A percentile compares a stretch with the other conserved stretches of the same genome.
These are phyloP conservation scores for Pichia rugopelliculosa DNA, from an alignment of 805 yeast genomes.

Conservation along the genomic window DNA sequence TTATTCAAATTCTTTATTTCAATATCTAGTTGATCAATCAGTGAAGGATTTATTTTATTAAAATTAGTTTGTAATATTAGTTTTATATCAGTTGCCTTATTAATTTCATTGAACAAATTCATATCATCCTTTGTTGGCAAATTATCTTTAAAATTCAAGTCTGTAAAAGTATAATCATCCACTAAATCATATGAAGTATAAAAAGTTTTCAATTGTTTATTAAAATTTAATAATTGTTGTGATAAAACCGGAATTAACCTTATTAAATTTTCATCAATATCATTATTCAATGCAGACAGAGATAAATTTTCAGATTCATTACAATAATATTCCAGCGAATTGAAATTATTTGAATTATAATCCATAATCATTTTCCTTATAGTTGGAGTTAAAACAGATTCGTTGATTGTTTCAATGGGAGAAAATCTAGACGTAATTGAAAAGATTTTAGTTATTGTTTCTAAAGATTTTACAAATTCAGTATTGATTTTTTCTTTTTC, in stretches of 20 bases:
- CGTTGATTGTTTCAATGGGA: slow-evolving; percentile 13
- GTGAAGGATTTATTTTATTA: slow-evolving; percentile 19
- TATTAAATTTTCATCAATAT: slow-evolving; percentile 19
- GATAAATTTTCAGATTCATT: slow-evolving; percentile 14
- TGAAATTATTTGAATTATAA: slow-evolving; percentile 14
- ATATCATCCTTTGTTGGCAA: slow-evolving; percentile 25
- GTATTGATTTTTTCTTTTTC: slow-evolving; percentile 15
- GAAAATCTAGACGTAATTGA: slow-evolving; percentile 12
- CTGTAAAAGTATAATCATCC: slow-evolving; percentile 14
- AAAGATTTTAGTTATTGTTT: slow-evolving; percentile 21
- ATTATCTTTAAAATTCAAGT: slow-evolving; percentile 12
- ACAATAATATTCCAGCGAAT: slow-evolving; percentile 17
- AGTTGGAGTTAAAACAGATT: slow-evolving; percentile 13
- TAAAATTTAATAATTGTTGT: slow-evolving; percentile 19
- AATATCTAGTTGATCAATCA: slow-evolving; percentile 20
- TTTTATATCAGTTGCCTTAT: slow-evolving; percentile 22
- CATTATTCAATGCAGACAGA: slow-evolving; percentile 17
- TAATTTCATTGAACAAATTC: slow-evolving; percentile 9
- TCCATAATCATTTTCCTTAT: slow-evolving; percentile 18
- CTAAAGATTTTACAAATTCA: slow-evolving; percentile 21
- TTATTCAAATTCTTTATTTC: slow-evolving; percentile 25
- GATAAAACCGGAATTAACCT: slow-evolving; percentile 22
- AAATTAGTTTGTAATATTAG: slow-evolving; percentile 23
- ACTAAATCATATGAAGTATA: slow-evolving; percentile 18
- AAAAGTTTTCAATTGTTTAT: slow-evolving; percentile 19